Base-by-base conservation (phyloP, 257 asterid species). In the Solanum lycopersicoides region DNA sequence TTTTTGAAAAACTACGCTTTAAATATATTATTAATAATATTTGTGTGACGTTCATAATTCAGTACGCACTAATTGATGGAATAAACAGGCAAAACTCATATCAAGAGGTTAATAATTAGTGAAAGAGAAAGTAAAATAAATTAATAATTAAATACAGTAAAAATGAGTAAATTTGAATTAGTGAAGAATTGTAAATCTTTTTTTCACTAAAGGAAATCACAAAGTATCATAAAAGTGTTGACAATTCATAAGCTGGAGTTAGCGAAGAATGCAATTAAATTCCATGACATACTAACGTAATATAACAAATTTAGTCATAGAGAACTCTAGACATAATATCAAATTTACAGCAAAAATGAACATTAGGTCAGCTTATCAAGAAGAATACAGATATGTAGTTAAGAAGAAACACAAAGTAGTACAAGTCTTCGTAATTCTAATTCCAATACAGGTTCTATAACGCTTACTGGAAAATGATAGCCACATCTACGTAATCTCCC, bases 401-500 rank as follows among this genome's bases (percentile, higher is more conserved):
- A 15, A 25, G 41, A 77, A 44, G 65, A 45, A 37, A 79, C 65
- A 79, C 41, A 79, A 25, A 76, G 39, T 45, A 79, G 37, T 28
- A 45, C 65, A 79, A 44, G 65, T 45, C n/a, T 28, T 25, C 65
- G 18, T 79, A 28, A 45, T 79, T 79, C 65, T 1, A 9, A 39
- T 75, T 44, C 59, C 82, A 23, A 44, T 79, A 44, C 25, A 25
- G 84, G 63, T 44, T 63, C 60, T 65, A 25, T 79, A 45, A 79
- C 21, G 44, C 53, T 88, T 85, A 94, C 90, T 92, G 94, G 87
- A 89, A 88, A 60, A 89, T 90, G 59, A 94, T 93, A 20, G 97
- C 95, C 71, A 94, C 97, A 74, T 94, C 97, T 93, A 94, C 90
- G 93, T 94, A 91, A 89, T 94, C 97, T 32, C 97, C 97, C 65